Evolutionary conservation across 768 basidiomycete species (phyloP).

Genomic region (Pleurotus giganteus): DNA sequence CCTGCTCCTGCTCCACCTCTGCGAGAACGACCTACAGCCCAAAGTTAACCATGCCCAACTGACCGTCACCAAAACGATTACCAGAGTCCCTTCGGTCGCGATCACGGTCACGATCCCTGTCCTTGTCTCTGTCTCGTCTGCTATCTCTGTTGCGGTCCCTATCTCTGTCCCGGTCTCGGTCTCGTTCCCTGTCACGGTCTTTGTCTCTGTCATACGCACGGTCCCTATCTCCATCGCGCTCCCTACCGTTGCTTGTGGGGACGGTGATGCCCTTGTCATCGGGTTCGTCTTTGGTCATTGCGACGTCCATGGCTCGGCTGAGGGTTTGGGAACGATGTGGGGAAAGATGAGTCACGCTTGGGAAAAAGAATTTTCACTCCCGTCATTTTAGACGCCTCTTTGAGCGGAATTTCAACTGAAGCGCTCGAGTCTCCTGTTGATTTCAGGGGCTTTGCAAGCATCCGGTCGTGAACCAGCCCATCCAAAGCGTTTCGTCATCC

Average conservation of each 20-base stretch:
- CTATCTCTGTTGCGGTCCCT: conserved; percentile 39
- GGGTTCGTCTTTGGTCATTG: conserved; percentile 74
- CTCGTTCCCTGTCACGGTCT: conserved; percentile 31
- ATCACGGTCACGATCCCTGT: conserved; percentile 47
- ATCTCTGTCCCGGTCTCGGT: conserved; percentile 40
- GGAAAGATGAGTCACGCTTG: conserved; percentile 4
- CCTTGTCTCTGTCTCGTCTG: conserved; percentile 44
- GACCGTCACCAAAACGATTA: conserved; percentile 23
- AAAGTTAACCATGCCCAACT: conserved; percentile 2
- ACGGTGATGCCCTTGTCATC: conserved; percentile 56
- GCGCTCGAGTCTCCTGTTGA: background rate
- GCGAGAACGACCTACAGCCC: conserved; percentile 32
- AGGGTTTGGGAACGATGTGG: background rate
- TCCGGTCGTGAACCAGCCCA: too few relatives aligned
- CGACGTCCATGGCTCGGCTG: conserved; percentile 77
- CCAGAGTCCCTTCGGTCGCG: conserved; percentile 53
- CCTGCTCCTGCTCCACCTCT: conserved; percentile 43
- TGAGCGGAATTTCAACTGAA: background rate
- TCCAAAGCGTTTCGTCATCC: too few relatives aligned
- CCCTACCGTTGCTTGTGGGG: conserved; percentile 38
- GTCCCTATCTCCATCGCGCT: conserved; percentile 36
- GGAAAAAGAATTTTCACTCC: conserved; percentile 9
- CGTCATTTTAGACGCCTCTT: conserved; percentile 4
- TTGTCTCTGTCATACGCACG: conserved; percentile 21
- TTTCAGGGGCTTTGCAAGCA: background rate